phyloP scores from a whole-genome alignment of 2,329 filamentous ascomycete species.

The Anthostomella pinea region DNA sequence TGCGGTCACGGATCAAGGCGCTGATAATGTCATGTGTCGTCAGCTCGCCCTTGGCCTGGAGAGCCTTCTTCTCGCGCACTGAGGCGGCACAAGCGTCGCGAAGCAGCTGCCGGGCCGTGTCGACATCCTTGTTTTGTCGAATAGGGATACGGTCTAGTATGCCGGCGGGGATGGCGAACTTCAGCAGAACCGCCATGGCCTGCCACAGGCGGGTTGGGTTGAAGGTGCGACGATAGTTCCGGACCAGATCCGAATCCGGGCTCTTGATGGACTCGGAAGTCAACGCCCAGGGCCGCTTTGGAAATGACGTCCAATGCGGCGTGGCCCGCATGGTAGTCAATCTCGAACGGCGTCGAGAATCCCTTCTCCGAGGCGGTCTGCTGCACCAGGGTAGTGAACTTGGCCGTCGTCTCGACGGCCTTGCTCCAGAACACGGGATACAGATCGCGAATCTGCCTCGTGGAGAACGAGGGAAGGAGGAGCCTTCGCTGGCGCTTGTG shows the following conservation, averaged over 20 bases:
- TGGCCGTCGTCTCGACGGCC: constrained; percentile 14
- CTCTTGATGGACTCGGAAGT: constrained; percentile 13
- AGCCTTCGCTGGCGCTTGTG: constrained; percentile 20
- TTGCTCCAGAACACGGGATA: constrained; percentile 23
- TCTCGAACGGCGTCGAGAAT: constrained; percentile 8
- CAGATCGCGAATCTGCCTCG: constrained; percentile 18
- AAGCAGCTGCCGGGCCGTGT: constrained; percentile 1
- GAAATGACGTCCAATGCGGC: constrained; percentile 13
- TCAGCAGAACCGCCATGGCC: constrained; percentile 10
- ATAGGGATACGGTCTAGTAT: constrained; percentile 5
- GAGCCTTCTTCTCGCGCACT: constrained; percentile 5
- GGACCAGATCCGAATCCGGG: constrained; percentile 11
- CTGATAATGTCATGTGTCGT: constrained; percentile 8
- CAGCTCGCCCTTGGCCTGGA: constrained; percentile 11
- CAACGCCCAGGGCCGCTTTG: constrained; percentile 10
- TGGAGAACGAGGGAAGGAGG: constrained; percentile 21
- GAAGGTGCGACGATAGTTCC: constrained; percentile 12
- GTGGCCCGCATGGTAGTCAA: constrained; percentile 11
- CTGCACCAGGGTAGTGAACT: constrained; percentile 6
- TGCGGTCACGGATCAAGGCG: constrained; percentile 10
- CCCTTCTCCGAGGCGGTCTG: neutral
- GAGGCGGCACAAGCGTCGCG: constrained; percentile 4
- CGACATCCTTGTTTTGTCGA: constrained; percentile 1
- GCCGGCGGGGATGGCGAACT: constrained; percentile 5
- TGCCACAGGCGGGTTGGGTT: constrained; percentile 12